These are phyloP conservation scores for Globisporangium yorkense DNA, from an alignment of 352 stramenopile genomes.

Conservation along the genomic window DNA sequence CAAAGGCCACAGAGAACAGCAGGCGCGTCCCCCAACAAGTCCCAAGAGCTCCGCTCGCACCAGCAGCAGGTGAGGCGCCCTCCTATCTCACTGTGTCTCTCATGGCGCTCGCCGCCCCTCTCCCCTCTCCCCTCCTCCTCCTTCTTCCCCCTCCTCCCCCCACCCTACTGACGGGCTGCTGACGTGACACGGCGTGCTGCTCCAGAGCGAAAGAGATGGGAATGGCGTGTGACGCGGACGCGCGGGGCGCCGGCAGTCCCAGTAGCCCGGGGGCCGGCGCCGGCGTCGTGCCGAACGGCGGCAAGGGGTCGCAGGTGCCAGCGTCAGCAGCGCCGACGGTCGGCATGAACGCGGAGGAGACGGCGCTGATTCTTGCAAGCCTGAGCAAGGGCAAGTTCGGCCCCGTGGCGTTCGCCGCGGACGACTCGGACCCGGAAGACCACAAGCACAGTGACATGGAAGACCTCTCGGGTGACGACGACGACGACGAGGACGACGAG, in stretches of 20 bases:
- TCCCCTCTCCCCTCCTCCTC: too few species aligned
- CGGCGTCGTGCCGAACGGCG: neutral
- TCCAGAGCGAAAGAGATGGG: conserved; percentile 26
- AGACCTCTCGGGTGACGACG: conserved; percentile 23
- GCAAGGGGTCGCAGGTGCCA: neutral
- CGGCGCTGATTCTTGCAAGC: conserved; percentile 81
- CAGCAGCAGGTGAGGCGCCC: too few species aligned
- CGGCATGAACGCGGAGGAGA: conserved; percentile 75
- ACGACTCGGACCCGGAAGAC: conserved; percentile 19
- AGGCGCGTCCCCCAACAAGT: neutral
- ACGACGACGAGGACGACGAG: conserved; percentile 38
- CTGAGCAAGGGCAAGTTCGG: conserved; percentile 58
- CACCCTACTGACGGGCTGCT: neutral
- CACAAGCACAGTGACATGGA: conserved; percentile 51
- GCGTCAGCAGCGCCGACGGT: neutral
- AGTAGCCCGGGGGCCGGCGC: conserved; percentile 11
- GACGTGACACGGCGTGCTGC: too few species aligned
- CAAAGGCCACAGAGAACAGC: conserved; percentile 1
- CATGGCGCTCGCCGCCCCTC: too few species aligned
- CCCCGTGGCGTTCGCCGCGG: conserved; percentile 3
- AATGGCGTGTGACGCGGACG: conserved; percentile 58
- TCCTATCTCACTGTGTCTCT: too few species aligned
- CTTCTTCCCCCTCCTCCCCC: too few species aligned
- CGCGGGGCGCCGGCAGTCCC: conserved; percentile 20
- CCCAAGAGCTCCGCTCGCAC: too few species aligned